phyloP scores from a whole-genome alignment of 2,329 filamentous ascomycete genomes.

The Blastomyces parvus region DNA sequence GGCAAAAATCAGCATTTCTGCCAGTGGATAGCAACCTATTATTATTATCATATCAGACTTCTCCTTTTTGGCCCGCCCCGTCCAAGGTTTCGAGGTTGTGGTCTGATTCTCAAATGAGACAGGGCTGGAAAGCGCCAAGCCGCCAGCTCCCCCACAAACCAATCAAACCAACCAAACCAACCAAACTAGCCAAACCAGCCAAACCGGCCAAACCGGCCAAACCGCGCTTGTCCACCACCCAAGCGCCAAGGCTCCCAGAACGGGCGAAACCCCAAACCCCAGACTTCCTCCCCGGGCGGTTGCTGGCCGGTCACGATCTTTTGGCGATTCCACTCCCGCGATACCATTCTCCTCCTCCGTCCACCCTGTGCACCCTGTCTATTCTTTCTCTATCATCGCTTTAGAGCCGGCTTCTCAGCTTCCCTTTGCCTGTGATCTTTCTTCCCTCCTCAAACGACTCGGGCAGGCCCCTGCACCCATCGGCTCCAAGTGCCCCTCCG shows the following conservation, averaged over 20 bases:
- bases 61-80: background rate
- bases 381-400: background rate
- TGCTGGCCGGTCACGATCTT: background rate
- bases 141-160: background rate
- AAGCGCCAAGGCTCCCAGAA: background rate
- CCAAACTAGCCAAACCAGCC: background rate
- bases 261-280: background rate
- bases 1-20: background rate
- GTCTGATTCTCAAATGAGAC: background rate
- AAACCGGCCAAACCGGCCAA: background rate
- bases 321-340: background rate
- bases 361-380: background rate
- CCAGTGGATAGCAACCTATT: no score
- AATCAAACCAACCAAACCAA: background rate
- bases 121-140: background rate
- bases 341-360: background rate
- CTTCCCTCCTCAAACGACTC: background rate
- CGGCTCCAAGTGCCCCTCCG: background rate
- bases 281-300: background rate
- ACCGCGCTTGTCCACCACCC: no score
- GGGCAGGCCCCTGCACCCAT: background rate
- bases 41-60: no score
- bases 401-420: background rate
- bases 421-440: background rate
- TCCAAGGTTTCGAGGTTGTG: background rate